A percentile compares a stretch with the other conserved stretches of the same genome.
phyloP scores from a whole-genome alignment of 169 alveolate genomes.

The Plasmodium gaboni region DNA sequence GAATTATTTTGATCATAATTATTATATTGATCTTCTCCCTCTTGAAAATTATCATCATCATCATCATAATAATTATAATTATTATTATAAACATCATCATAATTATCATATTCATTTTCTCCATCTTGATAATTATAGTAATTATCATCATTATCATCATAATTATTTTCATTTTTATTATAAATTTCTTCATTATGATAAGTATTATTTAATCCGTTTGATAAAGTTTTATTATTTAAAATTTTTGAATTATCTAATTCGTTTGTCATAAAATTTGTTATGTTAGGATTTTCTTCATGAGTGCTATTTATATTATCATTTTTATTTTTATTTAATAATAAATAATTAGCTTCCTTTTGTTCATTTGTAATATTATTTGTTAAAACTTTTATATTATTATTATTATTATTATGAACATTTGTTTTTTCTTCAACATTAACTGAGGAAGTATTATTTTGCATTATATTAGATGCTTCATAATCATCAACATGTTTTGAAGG shows the following conservation, averaged over 20 bases:
- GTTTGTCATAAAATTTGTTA: too few species aligned
- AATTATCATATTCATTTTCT: neutral
- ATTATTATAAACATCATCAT: neutral
- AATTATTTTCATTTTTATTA: neutral
- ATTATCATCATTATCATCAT: neutral
- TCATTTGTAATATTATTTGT: slow-evolving; percentile 18
- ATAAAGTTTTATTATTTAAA: neutral
- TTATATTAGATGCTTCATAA: slow-evolving; percentile 73
- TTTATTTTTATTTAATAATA: too few species aligned
- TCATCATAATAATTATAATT: neutral
- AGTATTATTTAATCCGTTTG: neutral
- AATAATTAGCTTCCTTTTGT: too few species aligned
- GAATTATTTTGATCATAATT: too few species aligned
- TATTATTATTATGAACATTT: neutral
- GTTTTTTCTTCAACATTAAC: neutral
- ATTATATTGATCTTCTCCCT: neutral
- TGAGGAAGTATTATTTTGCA: neutral
- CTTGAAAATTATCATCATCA: neutral
- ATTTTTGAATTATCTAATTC: neutral
- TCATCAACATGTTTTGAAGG: slow-evolving; percentile 86
- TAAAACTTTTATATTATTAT: slow-evolving; percentile 11
- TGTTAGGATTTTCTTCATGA: too few species aligned
- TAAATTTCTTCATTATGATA: slow-evolving; percentile 8
- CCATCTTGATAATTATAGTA: slow-evolving; percentile 6
- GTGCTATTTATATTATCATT: too few species aligned